These are phyloP conservation scores for Russula ochroleuca DNA, from an alignment of 768 basidiomycete genomes.

Conservation along the genomic window DNA sequence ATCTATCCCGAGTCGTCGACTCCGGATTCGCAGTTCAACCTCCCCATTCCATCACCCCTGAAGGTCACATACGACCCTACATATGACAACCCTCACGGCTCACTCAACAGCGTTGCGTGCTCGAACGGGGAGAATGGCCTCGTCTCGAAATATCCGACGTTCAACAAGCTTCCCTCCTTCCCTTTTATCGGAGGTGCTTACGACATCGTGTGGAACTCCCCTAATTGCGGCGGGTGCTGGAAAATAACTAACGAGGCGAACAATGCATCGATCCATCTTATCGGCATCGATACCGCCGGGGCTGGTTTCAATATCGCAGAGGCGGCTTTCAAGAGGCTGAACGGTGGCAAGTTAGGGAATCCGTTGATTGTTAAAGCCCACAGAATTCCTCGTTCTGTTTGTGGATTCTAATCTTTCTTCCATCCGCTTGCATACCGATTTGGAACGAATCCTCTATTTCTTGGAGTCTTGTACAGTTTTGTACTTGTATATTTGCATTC, in stretches of 20 bases:
- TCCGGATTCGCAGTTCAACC: neutral
- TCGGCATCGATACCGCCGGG: slow-evolving; percentile 49
- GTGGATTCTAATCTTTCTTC: slow-evolving; percentile 18
- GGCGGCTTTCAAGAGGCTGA: slow-evolving; percentile 34
- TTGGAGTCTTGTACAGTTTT: too few species aligned
- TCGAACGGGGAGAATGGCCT: slow-evolving; percentile 53
- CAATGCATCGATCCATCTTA: slow-evolving; percentile 42
- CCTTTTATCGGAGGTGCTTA: slow-evolving; percentile 55
- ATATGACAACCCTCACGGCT: slow-evolving; percentile 45
- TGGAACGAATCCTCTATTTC: too few species aligned
- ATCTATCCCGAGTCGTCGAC: neutral
- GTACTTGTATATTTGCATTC: too few species aligned
- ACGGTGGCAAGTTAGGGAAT: slow-evolving; percentile 27
- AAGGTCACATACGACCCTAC: slow-evolving; percentile 40
- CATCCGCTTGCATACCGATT: too few species aligned
- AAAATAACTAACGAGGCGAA: slow-evolving; percentile 44
- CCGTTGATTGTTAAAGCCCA: slow-evolving; percentile 31
- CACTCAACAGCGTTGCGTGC: slow-evolving; percentile 46
- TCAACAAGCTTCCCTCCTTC: slow-evolving; percentile 51
- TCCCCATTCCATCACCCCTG: neutral
- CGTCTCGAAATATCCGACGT: slow-evolving; percentile 43
- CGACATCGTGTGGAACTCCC: slow-evolving; percentile 49
- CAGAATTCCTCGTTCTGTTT: slow-evolving; percentile 30
- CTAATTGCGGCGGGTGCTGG: slow-evolving; percentile 59
- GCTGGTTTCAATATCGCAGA: slow-evolving; percentile 40